A percentile compares a stretch with the other conserved stretches of the same genome.
Evolutionary conservation across 108 stramenopile species (phyloP).

Genomic region (Cyclotella choctawhatcheeana): DNA sequence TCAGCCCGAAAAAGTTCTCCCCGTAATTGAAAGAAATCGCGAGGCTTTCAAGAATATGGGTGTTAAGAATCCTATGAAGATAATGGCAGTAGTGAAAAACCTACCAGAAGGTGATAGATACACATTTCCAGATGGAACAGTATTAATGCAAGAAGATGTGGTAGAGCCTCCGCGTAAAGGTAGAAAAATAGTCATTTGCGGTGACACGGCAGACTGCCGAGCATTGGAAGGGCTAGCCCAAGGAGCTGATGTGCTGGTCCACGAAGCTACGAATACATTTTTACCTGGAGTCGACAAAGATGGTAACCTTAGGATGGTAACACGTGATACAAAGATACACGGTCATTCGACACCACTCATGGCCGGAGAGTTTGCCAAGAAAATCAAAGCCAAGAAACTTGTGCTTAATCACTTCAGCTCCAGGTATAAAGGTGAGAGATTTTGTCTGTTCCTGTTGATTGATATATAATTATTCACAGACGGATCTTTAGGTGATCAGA

Average conservation of each 20-base stretch:
- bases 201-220: constrained; percentile 88
- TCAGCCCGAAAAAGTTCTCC: constrained; percentile 74
- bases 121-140: constrained; percentile 93
- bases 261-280: constrained; percentile 92
- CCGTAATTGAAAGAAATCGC: constrained; percentile 79
- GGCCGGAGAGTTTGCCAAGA: constrained; percentile 78
- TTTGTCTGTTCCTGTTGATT: too few species aligned
- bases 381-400: constrained; percentile 74
- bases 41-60: constrained; percentile 71
- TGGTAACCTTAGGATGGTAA: constrained; percentile 57
- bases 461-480: too few species aligned
- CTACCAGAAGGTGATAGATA: constrained; percentile 71
- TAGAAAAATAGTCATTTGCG: constrained; percentile 93
- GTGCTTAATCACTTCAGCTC: constrained; percentile 87
- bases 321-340: constrained; percentile 76
- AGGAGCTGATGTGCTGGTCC: constrained; percentile 84
- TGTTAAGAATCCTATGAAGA: constrained; percentile 82
- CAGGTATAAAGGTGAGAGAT: constrained; percentile 87
- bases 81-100: constrained; percentile 86
- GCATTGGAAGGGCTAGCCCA: constrained; percentile 67
- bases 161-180: constrained; percentile 82
- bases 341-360: constrained; percentile 89
- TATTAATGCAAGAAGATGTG: constrained; percentile 80
- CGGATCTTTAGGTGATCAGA: too few species aligned
- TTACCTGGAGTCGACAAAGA: constrained; percentile 75